These are phyloP conservation scores for Diaporthe eres DNA, from an alignment of 2,329 filamentous ascomycete genomes.

Conservation along the genomic window DNA sequence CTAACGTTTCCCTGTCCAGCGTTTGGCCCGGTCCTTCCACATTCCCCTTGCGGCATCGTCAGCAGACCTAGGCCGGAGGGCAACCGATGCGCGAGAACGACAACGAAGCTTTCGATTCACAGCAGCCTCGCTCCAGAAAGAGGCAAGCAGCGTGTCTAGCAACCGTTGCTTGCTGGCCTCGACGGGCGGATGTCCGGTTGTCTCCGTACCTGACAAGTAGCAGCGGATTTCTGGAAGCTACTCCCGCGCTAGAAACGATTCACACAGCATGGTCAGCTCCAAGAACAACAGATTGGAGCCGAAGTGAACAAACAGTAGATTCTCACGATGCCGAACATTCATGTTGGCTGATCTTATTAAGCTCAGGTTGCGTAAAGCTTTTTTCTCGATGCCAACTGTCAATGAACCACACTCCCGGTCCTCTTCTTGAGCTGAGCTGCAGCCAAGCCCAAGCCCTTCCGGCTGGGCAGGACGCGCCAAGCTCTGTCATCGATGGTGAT, in stretches of 20 bases:
- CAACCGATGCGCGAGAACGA: slow-evolving; percentile 2
- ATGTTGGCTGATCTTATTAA: neutral
- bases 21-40: slow-evolving; percentile 24
- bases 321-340: neutral
- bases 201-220: neutral
- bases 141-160: neutral
- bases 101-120: neutral
- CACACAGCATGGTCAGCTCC: neutral
- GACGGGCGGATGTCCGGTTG: neutral
- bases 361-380: neutral
- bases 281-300: neutral
- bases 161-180: neutral
- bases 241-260: neutral
- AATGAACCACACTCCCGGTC: slow-evolving; percentile 12
- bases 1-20: neutral
- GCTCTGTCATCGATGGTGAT: slow-evolving; percentile 7
- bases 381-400: neutral
- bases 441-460: slow-evolving; percentile 15
- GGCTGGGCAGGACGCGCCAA: slow-evolving; percentile 11
- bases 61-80: neutral
- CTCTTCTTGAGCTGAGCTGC: neutral
- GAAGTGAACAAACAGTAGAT: neutral
- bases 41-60: slow-evolving; percentile 23
- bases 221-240: neutral
- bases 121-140: neutral